These are phyloP conservation scores for Blastobotrys niveus DNA, from an alignment of 1,139 yeast species.

Conservation along the genomic window DNA sequence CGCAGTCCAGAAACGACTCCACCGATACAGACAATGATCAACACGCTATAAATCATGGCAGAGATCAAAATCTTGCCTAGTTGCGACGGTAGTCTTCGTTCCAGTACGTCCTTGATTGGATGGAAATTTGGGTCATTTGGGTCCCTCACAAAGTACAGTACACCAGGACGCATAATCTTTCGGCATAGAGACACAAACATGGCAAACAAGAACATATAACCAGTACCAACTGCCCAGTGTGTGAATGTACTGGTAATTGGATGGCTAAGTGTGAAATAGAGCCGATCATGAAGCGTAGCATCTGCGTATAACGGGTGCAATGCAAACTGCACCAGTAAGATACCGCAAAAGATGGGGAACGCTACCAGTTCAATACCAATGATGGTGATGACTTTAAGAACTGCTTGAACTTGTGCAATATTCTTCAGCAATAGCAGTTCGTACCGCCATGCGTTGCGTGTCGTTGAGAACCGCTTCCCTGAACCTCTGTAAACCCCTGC, in stretches of 20 bases:
- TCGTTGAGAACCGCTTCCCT: constrained; percentile 18
- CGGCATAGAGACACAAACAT: constrained; percentile 81
- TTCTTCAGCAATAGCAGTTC: constrained; percentile 22
- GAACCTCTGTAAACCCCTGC: constrained; percentile 21
- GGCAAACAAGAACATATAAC: constrained; percentile 84
- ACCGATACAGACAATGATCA: constrained; percentile 74
- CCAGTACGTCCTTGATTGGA: constrained; percentile 81
- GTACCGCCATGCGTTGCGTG: constrained; percentile 13
- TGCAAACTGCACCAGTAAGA: constrained; percentile 59
- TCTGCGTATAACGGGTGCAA: constrained; percentile 35
- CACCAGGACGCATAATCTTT: constrained; percentile 78
- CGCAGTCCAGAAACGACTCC: constrained; percentile 52
- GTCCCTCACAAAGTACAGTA: constrained; percentile 80
- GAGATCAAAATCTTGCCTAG: constrained; percentile 69
- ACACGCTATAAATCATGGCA: constrained; percentile 66
- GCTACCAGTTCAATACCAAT: constrained; percentile 73
- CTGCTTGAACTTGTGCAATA: constrained; percentile 40
- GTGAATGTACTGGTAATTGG: constrained; percentile 28
- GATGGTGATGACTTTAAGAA: constrained; percentile 67
- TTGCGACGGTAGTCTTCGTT: constrained; percentile 67
- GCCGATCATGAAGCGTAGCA: constrained; percentile 15
- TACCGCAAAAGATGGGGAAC: constrained; percentile 86
- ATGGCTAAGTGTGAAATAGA: constrained; percentile 15
- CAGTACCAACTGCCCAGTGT: constrained; percentile 76
- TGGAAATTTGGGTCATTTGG: constrained; percentile 92